Evolutionary conservation across 2,329 filamentous ascomycete species (phyloP).

Genomic region (Trichoderma cornu-damae): DNA sequence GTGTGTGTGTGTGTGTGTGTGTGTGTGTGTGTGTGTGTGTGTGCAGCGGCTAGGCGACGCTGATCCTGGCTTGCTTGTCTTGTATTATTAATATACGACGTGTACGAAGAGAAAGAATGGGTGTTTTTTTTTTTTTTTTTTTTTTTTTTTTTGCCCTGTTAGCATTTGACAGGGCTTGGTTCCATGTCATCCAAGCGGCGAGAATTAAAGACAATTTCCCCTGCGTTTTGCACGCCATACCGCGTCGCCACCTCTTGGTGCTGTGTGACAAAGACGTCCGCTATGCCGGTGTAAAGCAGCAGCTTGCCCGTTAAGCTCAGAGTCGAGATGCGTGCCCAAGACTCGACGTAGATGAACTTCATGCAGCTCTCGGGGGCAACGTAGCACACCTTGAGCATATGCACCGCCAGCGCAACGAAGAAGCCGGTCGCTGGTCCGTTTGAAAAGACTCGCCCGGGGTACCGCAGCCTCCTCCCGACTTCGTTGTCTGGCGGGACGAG

Average conservation of each 20-base stretch:
- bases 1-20: no score
- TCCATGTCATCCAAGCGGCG: slow-evolving; percentile 24
- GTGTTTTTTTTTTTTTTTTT: no score
- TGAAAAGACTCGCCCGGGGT: slow-evolving; percentile 72
- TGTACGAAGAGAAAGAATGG: slow-evolving; percentile 18
- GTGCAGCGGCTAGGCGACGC: no score
- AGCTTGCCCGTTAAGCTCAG: slow-evolving; percentile 82
- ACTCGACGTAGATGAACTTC: slow-evolving; percentile 81
- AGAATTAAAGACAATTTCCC: slow-evolving; percentile 39
- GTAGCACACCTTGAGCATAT: slow-evolving; percentile 43
- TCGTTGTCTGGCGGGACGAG: slow-evolving; percentile 29
- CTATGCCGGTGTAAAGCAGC: slow-evolving; percentile 57
- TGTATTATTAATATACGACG: slow-evolving; percentile 14
- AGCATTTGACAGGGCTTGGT: slow-evolving; percentile 1
- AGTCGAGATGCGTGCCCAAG: slow-evolving; percentile 78
- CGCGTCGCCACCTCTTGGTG: slow-evolving; percentile 59
- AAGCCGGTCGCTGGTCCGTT: slow-evolving; percentile 89
- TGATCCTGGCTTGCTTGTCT: neutral
- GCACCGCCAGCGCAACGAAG: slow-evolving; percentile 56
- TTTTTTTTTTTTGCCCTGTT: no score
- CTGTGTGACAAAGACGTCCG: slow-evolving; percentile 78
- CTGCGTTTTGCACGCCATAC: slow-evolving; percentile 37
- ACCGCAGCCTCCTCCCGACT: slow-evolving; percentile 30
- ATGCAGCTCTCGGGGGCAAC: slow-evolving; percentile 51
- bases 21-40: no score